phyloP scores from a whole-genome alignment of 75 land plant species.

The Pinus tabuliformis region DNA sequence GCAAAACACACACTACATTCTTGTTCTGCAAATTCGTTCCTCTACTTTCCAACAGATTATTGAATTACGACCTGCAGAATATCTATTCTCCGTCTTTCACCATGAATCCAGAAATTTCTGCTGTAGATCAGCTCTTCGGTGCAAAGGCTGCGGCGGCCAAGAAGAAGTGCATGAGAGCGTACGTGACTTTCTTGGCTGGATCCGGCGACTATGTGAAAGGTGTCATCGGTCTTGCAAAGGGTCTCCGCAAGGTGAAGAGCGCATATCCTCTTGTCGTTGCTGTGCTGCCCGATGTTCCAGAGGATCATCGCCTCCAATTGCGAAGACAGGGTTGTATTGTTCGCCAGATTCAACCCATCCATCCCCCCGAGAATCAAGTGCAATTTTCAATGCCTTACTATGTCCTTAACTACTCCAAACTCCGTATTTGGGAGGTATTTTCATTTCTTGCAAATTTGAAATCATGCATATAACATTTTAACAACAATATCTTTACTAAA shows the following conservation, averaged over 20 bases:
- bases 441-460: too few relatives aligned
- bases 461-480: too few relatives aligned
- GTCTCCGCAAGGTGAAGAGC: slow-evolving; percentile 28
- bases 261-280: slow-evolving; percentile 48
- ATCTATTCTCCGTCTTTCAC: too few relatives aligned
- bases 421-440: slow-evolving; percentile 56
- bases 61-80: too few relatives aligned
- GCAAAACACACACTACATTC: too few relatives aligned
- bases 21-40: too few relatives aligned
- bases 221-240: slow-evolving; percentile 50
- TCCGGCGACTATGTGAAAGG: slow-evolving; percentile 46
- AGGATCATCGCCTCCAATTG: slow-evolving; percentile 32
- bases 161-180: slow-evolving; percentile 15
- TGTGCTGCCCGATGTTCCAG: slow-evolving; percentile 50
- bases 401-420: slow-evolving; percentile 73
- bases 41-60: too few relatives aligned
- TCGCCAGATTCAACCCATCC: slow-evolving; percentile 39
- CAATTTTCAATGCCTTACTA: slow-evolving; percentile 27
- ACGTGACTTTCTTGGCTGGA: slow-evolving; percentile 59
- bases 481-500: too few relatives aligned
- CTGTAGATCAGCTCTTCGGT: neutral
- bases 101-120: too few relatives aligned
- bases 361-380: slow-evolving; percentile 28
- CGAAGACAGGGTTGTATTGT: slow-evolving; percentile 40
- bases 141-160: too few relatives aligned